These are phyloP conservation scores for Beverwykella pulmonaria DNA, from an alignment of 495 filamentous ascomycete species.

Conservation along the genomic window DNA sequence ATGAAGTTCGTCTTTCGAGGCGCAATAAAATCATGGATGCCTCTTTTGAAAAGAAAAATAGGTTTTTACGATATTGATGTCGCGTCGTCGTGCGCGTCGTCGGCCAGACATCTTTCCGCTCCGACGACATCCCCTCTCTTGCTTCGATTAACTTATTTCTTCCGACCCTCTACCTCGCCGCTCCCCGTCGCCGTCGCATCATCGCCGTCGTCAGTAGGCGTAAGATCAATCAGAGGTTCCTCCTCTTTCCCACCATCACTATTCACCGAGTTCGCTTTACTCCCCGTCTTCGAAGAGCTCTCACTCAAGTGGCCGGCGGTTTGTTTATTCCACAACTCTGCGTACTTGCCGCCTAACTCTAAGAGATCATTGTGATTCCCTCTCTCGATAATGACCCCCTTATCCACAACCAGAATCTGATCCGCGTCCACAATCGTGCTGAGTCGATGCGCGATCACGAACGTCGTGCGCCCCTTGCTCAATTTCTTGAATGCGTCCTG, in stretches of 20 bases:
- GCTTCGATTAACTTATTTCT: neutral
- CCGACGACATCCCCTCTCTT: too few relatives aligned
- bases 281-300: neutral
- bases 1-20: too few relatives aligned
- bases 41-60: too few relatives aligned
- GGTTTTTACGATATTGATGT: too few relatives aligned
- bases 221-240: constrained; percentile 28
- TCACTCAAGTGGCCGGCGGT: constrained; percentile 19
- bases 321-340: constrained; percentile 32
- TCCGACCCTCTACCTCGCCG: neutral
- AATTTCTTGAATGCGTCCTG: constrained; percentile 34
- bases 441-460: constrained; percentile 41
- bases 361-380: constrained; percentile 48
- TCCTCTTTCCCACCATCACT: neutral
- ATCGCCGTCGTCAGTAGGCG: constrained; percentile 18
- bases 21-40: too few relatives aligned
- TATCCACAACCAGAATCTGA: constrained; percentile 46
- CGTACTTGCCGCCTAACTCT: constrained; percentile 30
- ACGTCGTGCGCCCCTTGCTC: constrained; percentile 31
- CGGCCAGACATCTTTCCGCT: too few relatives aligned
- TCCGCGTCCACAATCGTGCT: constrained; percentile 46
- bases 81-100: too few relatives aligned
- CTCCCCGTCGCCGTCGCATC: constrained; percentile 4
- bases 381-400: constrained; percentile 45
- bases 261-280: neutral